Base-by-base conservation (phyloP, 208 protist genomes). In the Strigomonas galati region DNA sequence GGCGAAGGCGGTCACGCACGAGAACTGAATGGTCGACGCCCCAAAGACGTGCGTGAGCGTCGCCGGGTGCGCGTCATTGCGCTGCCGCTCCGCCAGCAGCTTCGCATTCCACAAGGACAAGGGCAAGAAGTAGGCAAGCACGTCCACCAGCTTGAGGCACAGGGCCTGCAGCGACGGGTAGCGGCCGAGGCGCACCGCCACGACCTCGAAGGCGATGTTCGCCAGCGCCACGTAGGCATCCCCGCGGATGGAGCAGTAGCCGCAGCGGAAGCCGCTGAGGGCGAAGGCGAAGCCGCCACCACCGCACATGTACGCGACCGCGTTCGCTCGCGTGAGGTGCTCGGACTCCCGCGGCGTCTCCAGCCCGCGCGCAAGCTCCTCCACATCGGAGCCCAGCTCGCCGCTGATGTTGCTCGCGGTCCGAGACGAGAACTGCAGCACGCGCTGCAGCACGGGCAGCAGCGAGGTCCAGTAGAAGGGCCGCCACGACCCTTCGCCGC, bases 181-280 rank as follows among this genome's bases (percentile, higher is more conserved):
- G 0, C 27, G 10, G 23, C 32, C 56, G 43, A 71, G 56, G 19
- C 65, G 27, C 2, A 69, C 32, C 32, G 71, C 54, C 2, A 82
- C 30, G 31, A 31, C 53, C 21, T 82, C 76, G 4, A 71, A 65
- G 10, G 70, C 26, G 52, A 52, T 68, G 56, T 72, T 74, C 57
- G 69, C 78, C 32, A 55, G 64, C 9, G 72, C 62, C 24, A 69
- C 73, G 24, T 46, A 64, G 24, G 76, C 40, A 54, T 85, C 72
- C 31, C 63, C 69, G n/a, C 52, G 21, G 21, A 82, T 75, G n/a
- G 53, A 35, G 54, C 73, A 68, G 70, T 71, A 76, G 32, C 49
- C 48, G 19, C 78, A 81, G 30, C 80, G 80, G 32, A 84, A 86
- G 1, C 83, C 83, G 27, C 73, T 63, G 43, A 89, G 67, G 15